These are phyloP conservation scores for Incumbomyces lentus DNA, from an alignment of 2,329 filamentous ascomycete species.

Conservation along the genomic window DNA sequence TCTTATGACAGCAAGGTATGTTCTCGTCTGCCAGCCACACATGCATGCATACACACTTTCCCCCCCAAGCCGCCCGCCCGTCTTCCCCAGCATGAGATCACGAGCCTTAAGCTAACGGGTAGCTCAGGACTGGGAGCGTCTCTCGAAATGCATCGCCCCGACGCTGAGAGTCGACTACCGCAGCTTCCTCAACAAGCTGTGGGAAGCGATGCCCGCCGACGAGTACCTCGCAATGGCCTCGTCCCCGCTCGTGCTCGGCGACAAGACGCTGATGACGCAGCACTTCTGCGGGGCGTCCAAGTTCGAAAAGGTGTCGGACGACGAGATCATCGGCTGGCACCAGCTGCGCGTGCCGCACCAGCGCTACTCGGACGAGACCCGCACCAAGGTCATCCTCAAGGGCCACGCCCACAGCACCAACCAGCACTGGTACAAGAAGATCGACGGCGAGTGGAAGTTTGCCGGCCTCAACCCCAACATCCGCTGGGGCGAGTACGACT, in stretches of 20 bases:
- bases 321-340: slow-evolving; percentile 22
- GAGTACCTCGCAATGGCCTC: slow-evolving; percentile 55
- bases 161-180: slow-evolving; percentile 61
- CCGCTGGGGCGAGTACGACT: slow-evolving; percentile 23
- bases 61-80: too few relatives aligned
- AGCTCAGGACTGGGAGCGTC: slow-evolving; percentile 30
- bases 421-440: slow-evolving; percentile 23
- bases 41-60: too few relatives aligned
- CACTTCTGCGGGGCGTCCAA: slow-evolving; percentile 43
- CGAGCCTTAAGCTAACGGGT: background rate
- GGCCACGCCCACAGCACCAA: slow-evolving; percentile 44
- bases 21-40: too few relatives aligned
- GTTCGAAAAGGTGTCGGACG: slow-evolving; percentile 20
- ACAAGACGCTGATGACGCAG: slow-evolving; percentile 53
- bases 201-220: slow-evolving; percentile 51
- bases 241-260: slow-evolving; percentile 47
- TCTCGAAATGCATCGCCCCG: slow-evolving; percentile 35
- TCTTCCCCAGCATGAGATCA: background rate
- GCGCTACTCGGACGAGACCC: slow-evolving; percentile 44
- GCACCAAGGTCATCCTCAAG: slow-evolving; percentile 43
- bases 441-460: slow-evolving; percentile 25
- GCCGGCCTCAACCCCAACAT: slow-evolving; percentile 23
- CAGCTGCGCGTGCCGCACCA: slow-evolving; percentile 47
- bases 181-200: slow-evolving; percentile 49
- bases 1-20: slow-evolving; percentile 35